Conservation (phyloP, 495 filamentous ascomycete species). For the Penicillium manginii region DNA sequence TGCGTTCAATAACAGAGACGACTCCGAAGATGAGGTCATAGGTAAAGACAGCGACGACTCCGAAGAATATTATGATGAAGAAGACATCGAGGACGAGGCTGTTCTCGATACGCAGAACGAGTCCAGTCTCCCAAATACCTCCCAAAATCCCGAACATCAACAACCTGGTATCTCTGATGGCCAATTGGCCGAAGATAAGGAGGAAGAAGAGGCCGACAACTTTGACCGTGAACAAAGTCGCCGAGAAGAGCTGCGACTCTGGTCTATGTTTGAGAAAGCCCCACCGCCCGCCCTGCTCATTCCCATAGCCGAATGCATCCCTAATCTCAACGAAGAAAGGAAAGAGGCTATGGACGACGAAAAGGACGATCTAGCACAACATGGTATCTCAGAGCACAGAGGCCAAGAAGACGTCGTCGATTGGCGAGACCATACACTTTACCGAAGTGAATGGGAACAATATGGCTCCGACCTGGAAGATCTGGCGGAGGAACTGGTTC, state of each 20-base stretch:
- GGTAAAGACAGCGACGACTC: background rate
- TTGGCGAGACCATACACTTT: constrained; percentile 52
- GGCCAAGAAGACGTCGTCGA: constrained; percentile 37
- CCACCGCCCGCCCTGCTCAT: constrained; percentile 18
- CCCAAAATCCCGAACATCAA: constrained; percentile 2
- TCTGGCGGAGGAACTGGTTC: constrained; percentile 35
- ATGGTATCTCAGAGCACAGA: constrained; percentile 32
- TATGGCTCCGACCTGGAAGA: constrained; percentile 38
- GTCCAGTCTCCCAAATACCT: constrained; percentile 3
- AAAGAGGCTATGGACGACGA: constrained; percentile 15
- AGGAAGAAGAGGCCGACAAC: constrained; percentile 58
- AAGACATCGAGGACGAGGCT: constrained; percentile 6
- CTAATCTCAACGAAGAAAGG: background rate
- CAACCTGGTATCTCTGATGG: constrained; percentile 14
- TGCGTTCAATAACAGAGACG: constrained; percentile 23
- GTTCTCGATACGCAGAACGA: constrained; percentile 9
- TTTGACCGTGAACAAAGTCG: constrained; percentile 55
- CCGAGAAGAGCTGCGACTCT: constrained; percentile 60
- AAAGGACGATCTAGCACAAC: constrained; percentile 13
- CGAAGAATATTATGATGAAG: background rate
- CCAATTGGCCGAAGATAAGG: constrained; percentile 25
- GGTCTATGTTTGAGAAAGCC: constrained; percentile 50
- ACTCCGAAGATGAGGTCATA: background rate
- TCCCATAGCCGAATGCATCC: constrained; percentile 3
- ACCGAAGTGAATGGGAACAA: constrained; percentile 55